A percentile compares a stretch with the other conserved stretches of the same genome.
Conservation (phyloP, 2,329 filamentous ascomycete genomes). For the Botrytis paeoniae region DNA sequence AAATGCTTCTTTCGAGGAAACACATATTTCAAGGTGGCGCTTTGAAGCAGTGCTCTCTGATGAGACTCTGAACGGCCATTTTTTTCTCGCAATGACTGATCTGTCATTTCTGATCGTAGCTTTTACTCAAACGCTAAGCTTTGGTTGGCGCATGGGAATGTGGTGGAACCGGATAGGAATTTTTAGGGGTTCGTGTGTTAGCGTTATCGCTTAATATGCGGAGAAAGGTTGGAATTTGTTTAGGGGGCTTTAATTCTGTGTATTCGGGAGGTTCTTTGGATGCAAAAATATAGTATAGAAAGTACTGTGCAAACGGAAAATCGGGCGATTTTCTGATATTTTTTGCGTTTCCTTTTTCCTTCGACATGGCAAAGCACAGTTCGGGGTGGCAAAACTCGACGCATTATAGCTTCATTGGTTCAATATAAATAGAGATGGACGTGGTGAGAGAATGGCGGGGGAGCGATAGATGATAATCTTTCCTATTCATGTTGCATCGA, state of each 20-base stretch:
- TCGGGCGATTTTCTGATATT: neutral
- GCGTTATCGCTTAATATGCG: neutral
- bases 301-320: neutral
- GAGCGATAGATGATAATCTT: neutral
- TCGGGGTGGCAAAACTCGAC: neutral
- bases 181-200: neutral
- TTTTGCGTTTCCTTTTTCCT: neutral
- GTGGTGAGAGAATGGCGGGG: neutral
- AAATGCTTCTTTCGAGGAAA: too few species aligned
- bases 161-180: neutral
- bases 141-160: neutral
- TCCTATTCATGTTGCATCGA: neutral
- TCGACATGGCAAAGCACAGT: neutral
- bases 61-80: accelerated
- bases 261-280: neutral
- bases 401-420: neutral
- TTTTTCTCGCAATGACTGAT: neutral
- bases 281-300: neutral
- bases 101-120: neutral
- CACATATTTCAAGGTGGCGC: too few species aligned
- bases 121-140: neutral
- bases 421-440: neutral
- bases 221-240: neutral
- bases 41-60: neutral
- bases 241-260: too few species aligned